These are phyloP conservation scores for Talaromyces stipitatus DNA, from an alignment of 495 filamentous ascomycete genomes.

Conservation along the genomic window DNA sequence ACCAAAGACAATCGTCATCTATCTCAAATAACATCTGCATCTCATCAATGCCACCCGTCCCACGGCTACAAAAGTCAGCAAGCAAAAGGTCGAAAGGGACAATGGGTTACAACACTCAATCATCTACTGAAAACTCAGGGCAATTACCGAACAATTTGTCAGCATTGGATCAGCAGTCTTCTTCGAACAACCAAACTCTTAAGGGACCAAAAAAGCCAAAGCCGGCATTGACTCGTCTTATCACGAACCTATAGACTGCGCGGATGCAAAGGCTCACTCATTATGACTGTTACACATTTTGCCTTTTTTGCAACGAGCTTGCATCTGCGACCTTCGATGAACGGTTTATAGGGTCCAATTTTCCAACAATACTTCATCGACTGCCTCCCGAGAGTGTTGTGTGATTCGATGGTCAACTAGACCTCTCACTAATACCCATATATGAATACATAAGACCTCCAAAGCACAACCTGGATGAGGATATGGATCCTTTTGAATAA, in stretches of 20 bases:
- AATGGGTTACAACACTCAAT: background rate
- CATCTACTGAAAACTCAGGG: background rate
- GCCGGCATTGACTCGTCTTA: conserved; percentile 30
- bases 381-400: too few relatives aligned
- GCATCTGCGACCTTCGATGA: background rate
- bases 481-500: background rate
- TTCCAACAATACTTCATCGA: too few relatives aligned
- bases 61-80: background rate
- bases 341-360: too few relatives aligned
- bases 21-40: background rate
- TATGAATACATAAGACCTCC: too few relatives aligned
- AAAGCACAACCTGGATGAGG: background rate
- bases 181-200: background rate
- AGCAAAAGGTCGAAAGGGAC: background rate
- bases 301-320: background rate
- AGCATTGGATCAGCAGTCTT: background rate
- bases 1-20: background rate
- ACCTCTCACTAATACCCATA: too few relatives aligned
- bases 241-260: conserved; percentile 27
- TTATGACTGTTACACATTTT: background rate
- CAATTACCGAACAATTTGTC: background rate
- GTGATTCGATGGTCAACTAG: too few relatives aligned
- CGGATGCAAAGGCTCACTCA: background rate
- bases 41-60: background rate
- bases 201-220: conserved; percentile 20